A percentile compares a stretch with the other conserved stretches of the same genome.
These are phyloP conservation scores for Chaetomiaceae sp. DNA, from an alignment of 2,329 filamentous ascomycete genomes.

Conservation along the genomic window DNA sequence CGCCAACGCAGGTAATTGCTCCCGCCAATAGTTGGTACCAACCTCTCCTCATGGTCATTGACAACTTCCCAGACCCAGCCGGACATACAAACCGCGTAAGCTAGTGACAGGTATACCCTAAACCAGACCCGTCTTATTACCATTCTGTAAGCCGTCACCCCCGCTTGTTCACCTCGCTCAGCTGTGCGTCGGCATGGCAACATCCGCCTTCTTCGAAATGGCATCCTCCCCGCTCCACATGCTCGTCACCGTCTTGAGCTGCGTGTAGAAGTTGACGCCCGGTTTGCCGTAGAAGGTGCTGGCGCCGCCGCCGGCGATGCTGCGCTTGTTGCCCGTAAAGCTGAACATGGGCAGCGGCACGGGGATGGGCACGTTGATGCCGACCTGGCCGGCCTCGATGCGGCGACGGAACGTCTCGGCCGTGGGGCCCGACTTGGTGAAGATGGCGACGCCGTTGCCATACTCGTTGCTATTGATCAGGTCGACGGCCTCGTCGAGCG, in stretches of 20 bases:
- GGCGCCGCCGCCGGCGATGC: conserved; percentile 81
- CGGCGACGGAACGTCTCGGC: conserved; percentile 72
- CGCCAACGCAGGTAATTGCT: no score
- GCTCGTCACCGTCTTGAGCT: conserved; percentile 94
- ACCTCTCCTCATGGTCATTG: no score
- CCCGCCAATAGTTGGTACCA: no score
- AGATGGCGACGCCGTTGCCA: conserved; percentile 80
- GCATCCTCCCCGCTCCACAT: conserved; percentile 85
- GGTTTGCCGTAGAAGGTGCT: conserved; percentile 95
- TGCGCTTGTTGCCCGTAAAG: conserved; percentile 79
- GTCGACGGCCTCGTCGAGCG: conserved; percentile 71
- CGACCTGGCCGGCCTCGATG: conserved; percentile 80
- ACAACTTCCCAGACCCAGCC: no score
- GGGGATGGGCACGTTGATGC: conserved; percentile 77
- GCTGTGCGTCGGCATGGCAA: conserved; percentile 69
- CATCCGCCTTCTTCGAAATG: conserved; percentile 74
- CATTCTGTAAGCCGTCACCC: background rate
- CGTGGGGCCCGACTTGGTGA: conserved; percentile 70
- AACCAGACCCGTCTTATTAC: background rate
- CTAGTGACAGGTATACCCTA: background rate
- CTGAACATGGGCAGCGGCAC: conserved; percentile 66
- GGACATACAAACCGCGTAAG: no score
- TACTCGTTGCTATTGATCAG: conserved; percentile 83
- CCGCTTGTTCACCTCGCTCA: conserved; percentile 14
- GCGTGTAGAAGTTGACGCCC: conserved; percentile 91